Conservation (phyloP, 805 yeast genomes). For the Zygoascus ofunaensis region DNA sequence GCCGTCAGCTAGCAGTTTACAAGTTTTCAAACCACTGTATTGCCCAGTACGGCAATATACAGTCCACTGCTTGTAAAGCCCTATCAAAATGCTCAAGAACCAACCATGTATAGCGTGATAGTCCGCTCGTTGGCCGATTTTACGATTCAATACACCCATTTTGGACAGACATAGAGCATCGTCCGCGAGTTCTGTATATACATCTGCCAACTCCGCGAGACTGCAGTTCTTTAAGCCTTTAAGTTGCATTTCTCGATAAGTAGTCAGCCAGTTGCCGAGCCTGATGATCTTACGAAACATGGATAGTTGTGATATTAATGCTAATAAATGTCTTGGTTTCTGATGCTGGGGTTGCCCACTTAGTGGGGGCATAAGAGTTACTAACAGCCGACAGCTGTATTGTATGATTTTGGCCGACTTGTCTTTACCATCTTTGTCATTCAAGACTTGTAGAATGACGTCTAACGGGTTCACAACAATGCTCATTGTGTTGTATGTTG, state of each 20-base stretch:
- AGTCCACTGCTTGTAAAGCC: slow-evolving; percentile 11
- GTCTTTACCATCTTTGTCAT: slow-evolving; percentile 23
- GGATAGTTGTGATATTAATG: slow-evolving; percentile 21
- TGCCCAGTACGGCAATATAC: slow-evolving; percentile 3
- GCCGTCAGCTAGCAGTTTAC: slow-evolving; percentile 23
- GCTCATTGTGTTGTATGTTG: no score
- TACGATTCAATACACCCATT: slow-evolving; percentile 19
- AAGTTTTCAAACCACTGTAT: slow-evolving; percentile 8
- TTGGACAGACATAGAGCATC: slow-evolving; percentile 23
- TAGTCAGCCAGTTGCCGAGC: slow-evolving; percentile 23
- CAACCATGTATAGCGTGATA: slow-evolving; percentile 22
- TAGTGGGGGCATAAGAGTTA: slow-evolving; percentile 9
- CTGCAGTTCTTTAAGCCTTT: slow-evolving; percentile 1
- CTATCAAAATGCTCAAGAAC: slow-evolving; percentile 20
- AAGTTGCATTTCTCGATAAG: slow-evolving; percentile 5
- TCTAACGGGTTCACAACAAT: not conserved
- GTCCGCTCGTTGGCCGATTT: slow-evolving; percentile 16
- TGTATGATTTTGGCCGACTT: slow-evolving; percentile 24
- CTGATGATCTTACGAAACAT: slow-evolving; percentile 25
- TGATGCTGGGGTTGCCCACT: slow-evolving; percentile 4
- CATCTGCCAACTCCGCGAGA: slow-evolving; percentile 15
- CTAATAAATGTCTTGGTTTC: slow-evolving; percentile 9
- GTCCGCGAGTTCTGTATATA: slow-evolving; percentile 23
- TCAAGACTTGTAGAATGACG: slow-evolving; percentile 10
- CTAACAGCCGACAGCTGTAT: slow-evolving; percentile 21